Conservation (phyloP, 306 rosid species). For the Hippophae gyantsensis region DNA sequence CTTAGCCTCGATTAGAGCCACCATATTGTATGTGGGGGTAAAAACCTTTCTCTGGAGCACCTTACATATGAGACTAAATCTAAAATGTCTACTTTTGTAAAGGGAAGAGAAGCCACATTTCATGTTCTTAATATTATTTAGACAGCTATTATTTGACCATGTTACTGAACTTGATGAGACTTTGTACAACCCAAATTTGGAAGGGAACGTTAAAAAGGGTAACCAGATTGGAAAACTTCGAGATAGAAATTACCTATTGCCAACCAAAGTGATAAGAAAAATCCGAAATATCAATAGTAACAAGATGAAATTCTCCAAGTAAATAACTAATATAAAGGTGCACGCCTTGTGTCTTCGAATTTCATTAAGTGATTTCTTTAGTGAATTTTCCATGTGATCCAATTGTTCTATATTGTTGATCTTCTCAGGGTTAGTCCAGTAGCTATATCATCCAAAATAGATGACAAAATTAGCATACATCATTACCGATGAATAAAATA, state of each 20-base stretch:
- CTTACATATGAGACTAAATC: not conserved
- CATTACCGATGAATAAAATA: too few relatives aligned
- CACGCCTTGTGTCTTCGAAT: constrained; percentile 59
- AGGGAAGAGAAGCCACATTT: too few relatives aligned
- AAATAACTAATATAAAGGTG: constrained; percentile 5
- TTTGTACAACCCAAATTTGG: too few relatives aligned
- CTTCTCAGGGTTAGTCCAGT: constrained; percentile 55
- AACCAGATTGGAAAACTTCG: constrained; percentile 2
- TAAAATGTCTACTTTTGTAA: not conserved
- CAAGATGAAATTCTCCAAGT: not conserved
- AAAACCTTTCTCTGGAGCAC: too few relatives aligned
- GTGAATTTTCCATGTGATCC: constrained; percentile 68
- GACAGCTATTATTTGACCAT: too few relatives aligned
- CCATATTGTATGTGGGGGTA: not conserved
- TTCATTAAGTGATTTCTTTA: constrained; percentile 61
- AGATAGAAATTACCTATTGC: constrained; percentile 5
- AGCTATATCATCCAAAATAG: constrained; percentile 37
- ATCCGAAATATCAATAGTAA: not conserved
- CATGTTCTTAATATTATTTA: too few relatives aligned
- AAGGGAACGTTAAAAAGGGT: too few relatives aligned
- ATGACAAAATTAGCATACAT: constrained; percentile 15
- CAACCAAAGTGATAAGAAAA: not conserved
- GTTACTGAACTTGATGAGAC: too few relatives aligned
- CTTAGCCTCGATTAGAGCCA: not conserved
- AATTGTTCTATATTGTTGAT: constrained; percentile 56